Evolutionary conservation across 306 rosid species (phyloP), one percentile per base, ranked within the genome.

Genomic region (Leucaena leucocephala): DNA sequence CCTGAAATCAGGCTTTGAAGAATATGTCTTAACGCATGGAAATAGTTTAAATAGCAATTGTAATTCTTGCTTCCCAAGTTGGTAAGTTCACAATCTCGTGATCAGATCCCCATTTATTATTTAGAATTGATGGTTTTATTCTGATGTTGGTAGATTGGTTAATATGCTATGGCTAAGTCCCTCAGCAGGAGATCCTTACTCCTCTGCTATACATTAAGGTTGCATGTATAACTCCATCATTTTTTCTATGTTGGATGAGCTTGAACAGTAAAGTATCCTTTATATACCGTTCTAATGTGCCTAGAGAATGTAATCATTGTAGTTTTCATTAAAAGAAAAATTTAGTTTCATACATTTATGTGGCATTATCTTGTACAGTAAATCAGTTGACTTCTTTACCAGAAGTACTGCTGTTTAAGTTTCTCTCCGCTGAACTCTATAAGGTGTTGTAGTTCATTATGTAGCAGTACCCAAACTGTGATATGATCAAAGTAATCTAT

Each of bases 11-110:
- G 97, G 99, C 84, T 82, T 91, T 67, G 86, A 85, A 83, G 93
- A 87, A 79, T 95, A 91, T 72, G 91, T 85, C 81, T 83, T 84
- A 40, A 91, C 82, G 94, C 97, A 91, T 83, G 92, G 90, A 84
- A 88, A 89, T 68, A 82, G 68, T 68, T 82, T 85, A 71, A 71
- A 77, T 44, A 73, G 80, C 72, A 52, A 69, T 48, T 93, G 98
- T 44, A 80, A 54, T 72, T 81, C 90, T 52, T 91, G 98, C 88
- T 91, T 90, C 76, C 80, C 87, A 43, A 89, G 73, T 85, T 54
- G 83, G 98, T 89, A 90, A 68, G 79, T 85, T 82, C 76, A 72
- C 54, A 9, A 68, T 67, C 73, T 62, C 73, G 66, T 71, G 55
- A 21, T 59, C 62, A 66, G 38, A 74, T 73, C 21, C 74, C 33